phyloP scores from a whole-genome alignment of 192 early-diverging fungal species.

The Gonapodya sp. region DNA sequence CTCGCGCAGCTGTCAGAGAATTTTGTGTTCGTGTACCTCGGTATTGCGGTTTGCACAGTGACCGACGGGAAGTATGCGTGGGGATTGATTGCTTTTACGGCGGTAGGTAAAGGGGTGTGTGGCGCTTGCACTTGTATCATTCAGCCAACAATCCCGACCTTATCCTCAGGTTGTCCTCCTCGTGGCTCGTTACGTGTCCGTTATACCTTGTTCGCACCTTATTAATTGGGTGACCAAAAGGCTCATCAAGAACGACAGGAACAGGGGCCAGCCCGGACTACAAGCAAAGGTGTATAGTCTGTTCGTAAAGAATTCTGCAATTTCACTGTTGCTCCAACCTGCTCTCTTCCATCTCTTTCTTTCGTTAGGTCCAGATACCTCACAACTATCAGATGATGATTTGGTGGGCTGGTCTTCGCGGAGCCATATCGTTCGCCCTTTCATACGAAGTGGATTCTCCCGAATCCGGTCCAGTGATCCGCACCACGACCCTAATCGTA shows the following conservation, averaged over 20 bases:
- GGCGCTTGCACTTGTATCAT: constrained; percentile 15
- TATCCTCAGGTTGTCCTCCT: constrained; percentile 61
- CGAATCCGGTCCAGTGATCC: constrained; percentile 54
- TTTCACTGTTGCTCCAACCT: background rate
- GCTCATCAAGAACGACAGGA: background rate
- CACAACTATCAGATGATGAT: constrained; percentile 79
- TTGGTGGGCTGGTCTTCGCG: constrained; percentile 91
- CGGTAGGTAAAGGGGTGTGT: constrained; percentile 30
- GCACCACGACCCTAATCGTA: constrained; percentile 82
- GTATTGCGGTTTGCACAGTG: constrained; percentile 82
- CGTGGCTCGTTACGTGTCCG: constrained; percentile 75
- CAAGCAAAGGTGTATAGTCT: background rate
- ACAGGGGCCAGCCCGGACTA: background rate
- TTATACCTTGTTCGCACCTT: constrained; percentile 69
- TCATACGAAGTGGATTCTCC: constrained; percentile 62
- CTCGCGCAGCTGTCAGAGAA: constrained; percentile 88
- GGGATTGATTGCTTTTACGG: constrained; percentile 64
- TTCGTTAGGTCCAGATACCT: constrained; percentile 22
- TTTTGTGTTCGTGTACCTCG: constrained; percentile 96
- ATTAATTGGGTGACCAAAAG: constrained; percentile 55
- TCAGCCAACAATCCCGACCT: background rate
- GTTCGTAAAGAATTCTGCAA: background rate
- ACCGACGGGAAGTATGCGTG: constrained; percentile 60
- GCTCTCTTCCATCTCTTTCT: background rate
- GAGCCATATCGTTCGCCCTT: constrained; percentile 93